A percentile compares a stretch with the other conserved stretches of the same genome.
Conservation (phyloP, 768 basidiomycete genomes). For the Suillus decipiens region DNA sequence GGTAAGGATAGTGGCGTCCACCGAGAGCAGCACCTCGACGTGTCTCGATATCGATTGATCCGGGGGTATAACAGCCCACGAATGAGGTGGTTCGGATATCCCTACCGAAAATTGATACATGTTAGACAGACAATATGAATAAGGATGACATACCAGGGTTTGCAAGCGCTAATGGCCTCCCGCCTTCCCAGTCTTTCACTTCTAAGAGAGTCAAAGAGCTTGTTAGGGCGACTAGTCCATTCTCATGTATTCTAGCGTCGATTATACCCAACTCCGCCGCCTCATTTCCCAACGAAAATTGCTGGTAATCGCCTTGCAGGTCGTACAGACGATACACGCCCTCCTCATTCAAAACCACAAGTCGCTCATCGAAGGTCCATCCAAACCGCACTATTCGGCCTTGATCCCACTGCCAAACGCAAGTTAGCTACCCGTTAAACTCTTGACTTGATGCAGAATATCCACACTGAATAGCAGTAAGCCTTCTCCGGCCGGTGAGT, state of each 20-base stretch:
- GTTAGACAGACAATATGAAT: background rate
- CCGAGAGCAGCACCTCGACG: constrained; percentile 84
- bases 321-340: constrained; percentile 91
- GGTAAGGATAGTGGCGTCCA: constrained; percentile 75
- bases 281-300: constrained; percentile 82
- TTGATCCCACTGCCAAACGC: constrained; percentile 81
- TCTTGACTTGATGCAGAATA: constrained; percentile 28
- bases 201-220: constrained; percentile 77
- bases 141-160: constrained; percentile 61
- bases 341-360: constrained; percentile 89
- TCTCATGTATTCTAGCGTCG: constrained; percentile 84
- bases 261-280: constrained; percentile 81
- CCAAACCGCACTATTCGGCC: constrained; percentile 80
- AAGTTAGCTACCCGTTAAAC: constrained; percentile 14
- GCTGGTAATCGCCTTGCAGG: constrained; percentile 81
- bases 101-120: constrained; percentile 39
- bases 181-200: constrained; percentile 87
- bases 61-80: constrained; percentile 90
- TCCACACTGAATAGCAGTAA: constrained; percentile 72
- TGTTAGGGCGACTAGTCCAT: constrained; percentile 84
- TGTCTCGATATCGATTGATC: constrained; percentile 89
- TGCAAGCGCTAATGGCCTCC: constrained; percentile 68
- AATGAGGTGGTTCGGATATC: constrained; percentile 73
- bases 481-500: constrained; percentile 81
- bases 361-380: constrained; percentile 80